Conservation (phyloP, 306 rosid genomes). For the Cucurbita maxima region DNA sequence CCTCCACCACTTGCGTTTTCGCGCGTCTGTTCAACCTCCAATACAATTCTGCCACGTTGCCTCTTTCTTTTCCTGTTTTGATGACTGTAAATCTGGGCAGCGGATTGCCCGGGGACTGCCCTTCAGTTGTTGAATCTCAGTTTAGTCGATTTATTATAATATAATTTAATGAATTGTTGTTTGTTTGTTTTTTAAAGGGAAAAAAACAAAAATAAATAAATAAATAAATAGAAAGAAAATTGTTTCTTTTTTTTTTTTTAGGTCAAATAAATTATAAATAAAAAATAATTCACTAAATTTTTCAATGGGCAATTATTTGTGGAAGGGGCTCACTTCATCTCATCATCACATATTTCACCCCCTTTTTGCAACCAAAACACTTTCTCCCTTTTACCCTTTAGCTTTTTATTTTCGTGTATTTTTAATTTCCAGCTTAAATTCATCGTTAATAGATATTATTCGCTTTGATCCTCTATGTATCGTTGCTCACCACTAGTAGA, state of each 20-base stretch:
- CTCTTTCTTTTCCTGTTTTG: too few relatives aligned
- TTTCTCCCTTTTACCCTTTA: background rate
- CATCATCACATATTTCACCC: background rate
- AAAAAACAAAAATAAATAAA: background rate
- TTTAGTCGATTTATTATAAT: background rate
- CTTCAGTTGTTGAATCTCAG: background rate
- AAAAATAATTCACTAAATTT: background rate
- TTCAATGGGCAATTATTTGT: conserved; percentile 4
- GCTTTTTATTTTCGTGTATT: too few relatives aligned
- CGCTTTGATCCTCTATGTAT: rapidly evolving
- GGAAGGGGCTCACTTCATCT: conserved; percentile 3
- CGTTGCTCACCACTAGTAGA: too few relatives aligned
- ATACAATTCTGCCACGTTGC: background rate
- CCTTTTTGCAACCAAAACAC: background rate
- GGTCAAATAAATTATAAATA: background rate
- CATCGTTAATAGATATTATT: too few relatives aligned
- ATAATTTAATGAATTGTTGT: background rate
- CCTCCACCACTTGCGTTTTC: background rate
- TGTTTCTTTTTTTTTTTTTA: background rate
- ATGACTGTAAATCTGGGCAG: background rate
- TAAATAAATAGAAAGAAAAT: background rate
- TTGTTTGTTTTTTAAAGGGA: too few relatives aligned
- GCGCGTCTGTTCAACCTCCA: background rate
- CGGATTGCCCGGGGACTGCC: background rate
- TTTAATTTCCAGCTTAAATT: too few relatives aligned